A percentile compares a stretch with the other conserved stretches of the same genome.
phyloP scores from a whole-genome alignment of 2,329 filamentous ascomycete genomes.

The Colletotrichum sp. region DNA sequence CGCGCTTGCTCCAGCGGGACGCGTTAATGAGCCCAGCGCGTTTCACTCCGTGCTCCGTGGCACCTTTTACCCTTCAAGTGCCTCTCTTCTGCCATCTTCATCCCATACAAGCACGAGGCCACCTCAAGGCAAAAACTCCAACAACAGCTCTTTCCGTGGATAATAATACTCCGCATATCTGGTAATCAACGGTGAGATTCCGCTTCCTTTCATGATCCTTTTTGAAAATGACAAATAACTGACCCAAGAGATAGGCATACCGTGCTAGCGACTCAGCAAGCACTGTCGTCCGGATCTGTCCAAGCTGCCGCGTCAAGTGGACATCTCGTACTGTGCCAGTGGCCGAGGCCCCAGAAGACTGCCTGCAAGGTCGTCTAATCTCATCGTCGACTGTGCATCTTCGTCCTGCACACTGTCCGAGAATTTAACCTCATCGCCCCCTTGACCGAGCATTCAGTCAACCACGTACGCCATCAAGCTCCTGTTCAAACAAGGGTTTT shows the following conservation, averaged over 20 bases:
- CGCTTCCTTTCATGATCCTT: neutral
- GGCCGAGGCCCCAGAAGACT: neutral
- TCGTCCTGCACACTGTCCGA: conserved; percentile 11
- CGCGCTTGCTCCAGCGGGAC: conserved; percentile 12
- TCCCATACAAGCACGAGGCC: neutral
- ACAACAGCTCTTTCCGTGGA: neutral
- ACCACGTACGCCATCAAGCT: neutral
- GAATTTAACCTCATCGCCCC: conserved; percentile 20
- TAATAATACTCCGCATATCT: neutral
- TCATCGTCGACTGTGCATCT: neutral
- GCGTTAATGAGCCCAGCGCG: conserved; percentile 20
- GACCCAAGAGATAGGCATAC: neutral
- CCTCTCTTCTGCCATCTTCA: conserved; percentile 3
- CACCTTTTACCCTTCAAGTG: neutral
- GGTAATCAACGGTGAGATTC: neutral
- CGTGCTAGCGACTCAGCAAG: neutral
- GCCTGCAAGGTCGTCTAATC: neutral
- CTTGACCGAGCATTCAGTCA: neutral
- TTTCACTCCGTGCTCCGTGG: conserved; percentile 8
- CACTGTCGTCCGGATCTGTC: conserved; percentile 13
- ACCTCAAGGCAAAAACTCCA: neutral
- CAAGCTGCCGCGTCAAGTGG: neutral
- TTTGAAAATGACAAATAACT: neutral
- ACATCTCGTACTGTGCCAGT: neutral
- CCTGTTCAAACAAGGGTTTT: neutral